Evolutionary conservation across 257 asterid genomes (phyloP).

Genomic region (Coffea canephora): DNA sequence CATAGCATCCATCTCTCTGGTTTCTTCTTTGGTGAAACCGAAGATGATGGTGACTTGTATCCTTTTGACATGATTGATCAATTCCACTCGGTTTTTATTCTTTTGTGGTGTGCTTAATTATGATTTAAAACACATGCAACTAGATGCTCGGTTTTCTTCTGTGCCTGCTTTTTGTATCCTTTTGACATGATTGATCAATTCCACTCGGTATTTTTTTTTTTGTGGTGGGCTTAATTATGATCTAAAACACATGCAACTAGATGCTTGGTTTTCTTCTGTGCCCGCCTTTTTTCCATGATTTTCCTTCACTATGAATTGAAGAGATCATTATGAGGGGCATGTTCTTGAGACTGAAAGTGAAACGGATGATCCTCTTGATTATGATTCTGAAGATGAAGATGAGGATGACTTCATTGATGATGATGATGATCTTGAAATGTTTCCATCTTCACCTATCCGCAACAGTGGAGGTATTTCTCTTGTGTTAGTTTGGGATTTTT

Average conservation of each 20-base stretch:
- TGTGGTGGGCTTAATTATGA: not conserved
- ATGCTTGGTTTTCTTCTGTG: not conserved
- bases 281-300: not conserved
- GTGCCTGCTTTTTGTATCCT: not conserved
- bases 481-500: not conserved
- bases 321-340: constrained; percentile 47
- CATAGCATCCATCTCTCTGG: constrained; percentile 89
- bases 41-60: constrained; percentile 55
- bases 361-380: constrained; percentile 40
- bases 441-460: constrained; percentile 48
- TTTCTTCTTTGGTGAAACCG: constrained; percentile 61
- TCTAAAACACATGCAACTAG: not conserved
- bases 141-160: not conserved
- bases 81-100: not conserved
- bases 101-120: not conserved
- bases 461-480: constrained; percentile 71
- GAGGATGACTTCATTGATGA: constrained; percentile 53
- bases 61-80: constrained; percentile 31
- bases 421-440: constrained; percentile 49
- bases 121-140: not conserved
- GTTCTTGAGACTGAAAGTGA: constrained; percentile 40
- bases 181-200: too few relatives aligned
- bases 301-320: constrained; percentile 50
- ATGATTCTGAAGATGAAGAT: constrained; percentile 54
- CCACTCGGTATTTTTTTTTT: not conserved